Base-by-base conservation (phyloP, 164 flowering plant genomes). In the Vitis riparia region DNA sequence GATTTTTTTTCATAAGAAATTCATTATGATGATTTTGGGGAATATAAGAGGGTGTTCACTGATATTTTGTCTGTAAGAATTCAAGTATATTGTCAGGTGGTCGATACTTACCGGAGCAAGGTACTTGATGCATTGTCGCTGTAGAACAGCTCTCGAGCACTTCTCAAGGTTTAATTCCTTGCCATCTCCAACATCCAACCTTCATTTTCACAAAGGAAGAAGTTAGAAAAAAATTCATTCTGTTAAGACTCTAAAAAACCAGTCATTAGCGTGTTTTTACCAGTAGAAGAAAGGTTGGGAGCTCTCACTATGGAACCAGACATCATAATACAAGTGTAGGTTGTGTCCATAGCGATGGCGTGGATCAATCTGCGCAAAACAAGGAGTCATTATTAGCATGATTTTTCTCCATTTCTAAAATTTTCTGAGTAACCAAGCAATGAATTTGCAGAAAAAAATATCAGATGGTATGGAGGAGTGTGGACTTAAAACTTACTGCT, bases 151-250 rank as follows among this genome's bases (percentile, higher is more conserved):
- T 65, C 91, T 83, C 0, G 88, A 73, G 57, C 97, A 91, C 10
- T 57, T 76, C 13, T 77, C 81, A 10, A 88, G 80, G 58, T 80
- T 84, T 47, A 84, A 72, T 73, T 89, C 92, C 77, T 84, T 91
- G 1, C 93, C 97, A 67, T 89, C 87, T 50, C 96, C 96, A 9
- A 87, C 62, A 71, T 91, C 96, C 85, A 91, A 72, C 96, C 96
- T 91, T 69, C 51, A 52, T 30, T 62, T 47, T 27, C n/a, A 32
- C 37, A 61, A 53, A 61, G 12, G 11, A 49, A 17, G 11, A 52
- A 73, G 48, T n/a, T 14, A 57, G 15, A 29, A 55, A 0, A 57
- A 9, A 55, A 15, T 37, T 15, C 2, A 37, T 37, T 61, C 29
- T 27, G 13, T 59, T 17, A n/a, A 59, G 15, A 48, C n/a, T 23